Evolutionary conservation across 352 stramenopile genomes (phyloP), one percentile per base, ranked within the genome.

Genomic region (Globisporangium viniferum): DNA sequence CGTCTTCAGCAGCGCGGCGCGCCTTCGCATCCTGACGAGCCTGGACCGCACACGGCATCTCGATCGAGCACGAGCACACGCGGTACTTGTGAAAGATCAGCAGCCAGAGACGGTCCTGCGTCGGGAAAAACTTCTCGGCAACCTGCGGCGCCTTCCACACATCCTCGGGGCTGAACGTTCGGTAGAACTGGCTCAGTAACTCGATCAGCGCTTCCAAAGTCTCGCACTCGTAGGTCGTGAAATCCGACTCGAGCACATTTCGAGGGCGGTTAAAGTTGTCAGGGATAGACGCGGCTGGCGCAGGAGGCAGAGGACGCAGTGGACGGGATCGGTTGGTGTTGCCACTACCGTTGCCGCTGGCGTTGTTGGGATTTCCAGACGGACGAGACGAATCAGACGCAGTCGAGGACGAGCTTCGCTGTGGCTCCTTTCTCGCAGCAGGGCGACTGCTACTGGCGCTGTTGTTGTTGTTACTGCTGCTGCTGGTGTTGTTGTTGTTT

Each of bases 51-150:
- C 87, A 95, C 3, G 81, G 79, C 67, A 92, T 90, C 27, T 89
- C 82, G 49, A 91, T 90, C 27, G 84, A 89, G 70, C 87, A 95
- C 61, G 85, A 91, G 66, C 85, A 95, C 41, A 95, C 87, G 53
- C 75, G 77, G 75, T 95, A 95, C 76, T 93, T 93, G 78, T 95
- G 87, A 65, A 91, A 93, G 29, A 95, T 90, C n/a, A 92, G 67
- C 18, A 91, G 70, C 87, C 87, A 95, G 56, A 95, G 57, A 5
- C 84, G 84, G 39, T 92, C 79, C 64, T 95, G 86, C 12, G 82
- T 89, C 20, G 75, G 54, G 62, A 93, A 91, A 62, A 93, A 95
- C 71, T 93, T 93, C 41, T 93, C 84, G 2, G 88, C 82, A 9
- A 95, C 87, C 49, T 95, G 84, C 14, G 70, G 66, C 1, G 82